Evolutionary conservation across 176 grass and related monocot genomes (phyloP).

Genomic region (Oryza coarctata): DNA sequence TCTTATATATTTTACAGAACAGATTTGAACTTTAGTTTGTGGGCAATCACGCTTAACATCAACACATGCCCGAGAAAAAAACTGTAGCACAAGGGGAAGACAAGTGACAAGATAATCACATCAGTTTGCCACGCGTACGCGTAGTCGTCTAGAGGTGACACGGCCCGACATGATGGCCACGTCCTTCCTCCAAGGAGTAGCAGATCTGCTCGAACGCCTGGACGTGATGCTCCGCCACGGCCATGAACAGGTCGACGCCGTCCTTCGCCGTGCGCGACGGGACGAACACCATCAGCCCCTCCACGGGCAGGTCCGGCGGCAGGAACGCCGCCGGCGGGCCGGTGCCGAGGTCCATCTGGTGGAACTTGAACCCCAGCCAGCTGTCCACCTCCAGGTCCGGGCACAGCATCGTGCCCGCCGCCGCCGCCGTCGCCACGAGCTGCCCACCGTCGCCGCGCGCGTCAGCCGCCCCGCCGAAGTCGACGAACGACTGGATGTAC

Average conservation of each 20-base stretch:
- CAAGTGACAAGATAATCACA: no score
- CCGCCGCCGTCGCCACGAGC: constrained; percentile 24
- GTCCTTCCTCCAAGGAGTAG: constrained; percentile 22
- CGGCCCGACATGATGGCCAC: not conserved
- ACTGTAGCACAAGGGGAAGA: no score
- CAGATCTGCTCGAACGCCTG: not conserved
- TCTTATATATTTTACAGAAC: no score
- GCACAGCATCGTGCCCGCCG: not conserved
- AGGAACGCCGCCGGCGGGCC: constrained; percentile 8
- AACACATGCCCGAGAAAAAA: no score
- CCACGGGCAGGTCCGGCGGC: not conserved
- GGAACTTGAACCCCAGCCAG: constrained; percentile 38
- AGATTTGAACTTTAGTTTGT: no score
- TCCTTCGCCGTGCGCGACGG: not conserved
- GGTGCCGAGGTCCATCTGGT: constrained; percentile 34
- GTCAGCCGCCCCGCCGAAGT: constrained; percentile 28
- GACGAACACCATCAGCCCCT: constrained; percentile 29
- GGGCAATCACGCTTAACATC: no score
- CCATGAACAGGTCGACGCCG: constrained; percentile 24
- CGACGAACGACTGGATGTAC: constrained; percentile 48
- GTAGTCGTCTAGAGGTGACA: not conserved
- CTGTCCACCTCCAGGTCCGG: constrained; percentile 42
- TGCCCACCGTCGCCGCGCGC: not conserved
- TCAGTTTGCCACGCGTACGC: no score
- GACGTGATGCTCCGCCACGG: constrained; percentile 1